Conservation (phyloP, 139 green algal genomes). For the Coccomyxa sp. region DNA sequence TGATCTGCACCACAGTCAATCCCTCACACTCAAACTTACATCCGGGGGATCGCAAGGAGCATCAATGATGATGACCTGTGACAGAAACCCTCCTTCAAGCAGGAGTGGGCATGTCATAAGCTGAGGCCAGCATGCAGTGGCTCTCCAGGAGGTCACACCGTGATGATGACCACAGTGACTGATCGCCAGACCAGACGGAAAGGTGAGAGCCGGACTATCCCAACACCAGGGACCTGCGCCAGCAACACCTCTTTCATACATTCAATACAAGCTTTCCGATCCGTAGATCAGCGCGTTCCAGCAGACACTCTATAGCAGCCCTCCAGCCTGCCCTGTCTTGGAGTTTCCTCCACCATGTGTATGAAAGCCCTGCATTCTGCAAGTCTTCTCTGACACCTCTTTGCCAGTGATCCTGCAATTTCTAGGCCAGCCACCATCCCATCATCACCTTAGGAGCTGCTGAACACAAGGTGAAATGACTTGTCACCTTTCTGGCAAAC, state of each 20-base stretch:
- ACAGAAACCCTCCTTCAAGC: background rate
- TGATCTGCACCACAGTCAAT: background rate
- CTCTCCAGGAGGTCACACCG: background rate
- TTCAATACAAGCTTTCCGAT: background rate
- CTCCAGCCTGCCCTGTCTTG: background rate
- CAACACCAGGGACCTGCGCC: background rate
- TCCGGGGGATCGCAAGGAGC: background rate
- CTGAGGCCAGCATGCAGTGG: background rate
- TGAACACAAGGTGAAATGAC: background rate
- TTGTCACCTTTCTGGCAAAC: background rate
- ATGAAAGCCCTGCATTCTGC: background rate
- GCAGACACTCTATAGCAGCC: background rate
- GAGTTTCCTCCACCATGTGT: background rate
- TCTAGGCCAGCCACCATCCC: background rate
- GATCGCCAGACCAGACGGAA: slow-evolving; percentile 19
- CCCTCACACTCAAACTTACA: too few species aligned
- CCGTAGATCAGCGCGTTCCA: background rate
- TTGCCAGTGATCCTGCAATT: background rate
- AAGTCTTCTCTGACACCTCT: background rate
- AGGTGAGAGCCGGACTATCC: background rate
- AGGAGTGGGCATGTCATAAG: background rate
- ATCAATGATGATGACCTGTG: background rate
- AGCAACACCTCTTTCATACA: background rate
- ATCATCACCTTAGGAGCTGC: background rate
- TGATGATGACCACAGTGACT: slow-evolving; percentile 16